phyloP scores from a whole-genome alignment of 2,329 filamentous ascomycete species.

The Monosporascus sp. region DNA sequence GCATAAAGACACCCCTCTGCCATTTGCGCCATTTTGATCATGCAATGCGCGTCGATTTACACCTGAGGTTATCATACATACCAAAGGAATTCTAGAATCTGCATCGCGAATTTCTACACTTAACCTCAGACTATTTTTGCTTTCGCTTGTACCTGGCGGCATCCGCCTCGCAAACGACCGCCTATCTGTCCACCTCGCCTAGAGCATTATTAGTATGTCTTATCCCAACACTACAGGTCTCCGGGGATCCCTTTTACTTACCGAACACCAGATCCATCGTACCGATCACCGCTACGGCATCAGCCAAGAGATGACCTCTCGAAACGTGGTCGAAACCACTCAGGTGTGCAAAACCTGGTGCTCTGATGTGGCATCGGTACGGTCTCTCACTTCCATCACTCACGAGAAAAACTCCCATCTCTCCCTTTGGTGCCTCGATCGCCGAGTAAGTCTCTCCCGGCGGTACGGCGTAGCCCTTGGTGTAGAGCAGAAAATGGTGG shows the following conservation, averaged over 20 bases:
- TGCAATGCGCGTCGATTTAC: not conserved
- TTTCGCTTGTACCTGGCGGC: constrained; percentile 9
- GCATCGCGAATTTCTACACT: constrained; percentile 15
- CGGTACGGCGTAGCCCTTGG: constrained; percentile 95
- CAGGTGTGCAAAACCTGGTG: constrained; percentile 93
- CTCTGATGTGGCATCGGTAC: constrained; percentile 95
- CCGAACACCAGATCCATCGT: constrained; percentile 89
- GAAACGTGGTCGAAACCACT: constrained; percentile 89
- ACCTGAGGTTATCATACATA: not conserved
- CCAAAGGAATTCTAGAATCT: not conserved
- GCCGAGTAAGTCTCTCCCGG: constrained; percentile 97
- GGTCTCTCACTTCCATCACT: constrained; percentile 94
- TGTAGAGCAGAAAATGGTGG: constrained; percentile 98
- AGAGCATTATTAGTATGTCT: constrained; percentile 26
- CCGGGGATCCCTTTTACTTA: constrained; percentile 34
- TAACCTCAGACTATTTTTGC: constrained; percentile 22
- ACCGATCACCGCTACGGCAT: constrained; percentile 92
- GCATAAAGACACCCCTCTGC: not conserved
- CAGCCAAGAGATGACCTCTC: constrained; percentile 87
- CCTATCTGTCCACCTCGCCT: constrained; percentile 59
- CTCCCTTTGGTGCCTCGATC: constrained; percentile 99
- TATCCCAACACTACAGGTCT: not conserved
- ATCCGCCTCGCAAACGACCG: constrained; percentile 6
- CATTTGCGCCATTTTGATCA: not conserved
- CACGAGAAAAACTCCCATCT: constrained; percentile 97